Percentiles rank a stretch among this genome's conserved stretches.
Evolutionary conservation across 768 basidiomycete species (phyloP).

Genomic region (Suillus ampliporus): DNA sequence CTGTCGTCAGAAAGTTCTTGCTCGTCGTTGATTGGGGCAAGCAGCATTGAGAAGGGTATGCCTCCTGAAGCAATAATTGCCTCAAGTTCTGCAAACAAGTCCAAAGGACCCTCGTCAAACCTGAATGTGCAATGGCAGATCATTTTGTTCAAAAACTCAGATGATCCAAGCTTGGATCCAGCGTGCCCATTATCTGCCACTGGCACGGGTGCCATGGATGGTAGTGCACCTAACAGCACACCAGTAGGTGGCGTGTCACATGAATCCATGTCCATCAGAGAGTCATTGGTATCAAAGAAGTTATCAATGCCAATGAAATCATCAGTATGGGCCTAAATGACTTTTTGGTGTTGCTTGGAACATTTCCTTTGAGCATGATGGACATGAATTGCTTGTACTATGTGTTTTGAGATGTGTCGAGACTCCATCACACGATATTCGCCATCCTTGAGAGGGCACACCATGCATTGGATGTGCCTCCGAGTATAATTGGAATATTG

Average conservation of each 20-base stretch:
- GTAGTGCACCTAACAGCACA: not conserved
- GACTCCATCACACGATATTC: slow-evolving; percentile 3
- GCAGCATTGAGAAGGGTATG: not conserved
- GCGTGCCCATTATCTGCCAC: not conserved
- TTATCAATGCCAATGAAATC: not conserved
- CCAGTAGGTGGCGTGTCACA: not conserved
- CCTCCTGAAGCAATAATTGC: not conserved
- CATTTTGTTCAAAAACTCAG: not conserved
- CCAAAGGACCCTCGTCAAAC: not conserved
- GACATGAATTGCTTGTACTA: not conserved
- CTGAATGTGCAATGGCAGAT: not conserved
- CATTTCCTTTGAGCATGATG: not conserved
- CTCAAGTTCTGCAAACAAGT: slow-evolving; percentile 1
- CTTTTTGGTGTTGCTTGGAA: not conserved
- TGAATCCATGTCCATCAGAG: not conserved
- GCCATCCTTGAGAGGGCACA: not conserved
- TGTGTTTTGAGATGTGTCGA: slow-evolving; percentile 2
- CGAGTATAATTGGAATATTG: not conserved
- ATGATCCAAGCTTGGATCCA: not conserved
- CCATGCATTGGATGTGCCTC: not conserved
- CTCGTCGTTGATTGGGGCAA: not conserved
- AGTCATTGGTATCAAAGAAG: not conserved
- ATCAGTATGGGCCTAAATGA: not conserved
- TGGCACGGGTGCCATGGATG: not conserved
- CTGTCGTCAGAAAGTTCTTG: not conserved